phyloP scores from a whole-genome alignment of 2,329 filamentous ascomycete species.

The Pseudogymnoascus sp. region DNA sequence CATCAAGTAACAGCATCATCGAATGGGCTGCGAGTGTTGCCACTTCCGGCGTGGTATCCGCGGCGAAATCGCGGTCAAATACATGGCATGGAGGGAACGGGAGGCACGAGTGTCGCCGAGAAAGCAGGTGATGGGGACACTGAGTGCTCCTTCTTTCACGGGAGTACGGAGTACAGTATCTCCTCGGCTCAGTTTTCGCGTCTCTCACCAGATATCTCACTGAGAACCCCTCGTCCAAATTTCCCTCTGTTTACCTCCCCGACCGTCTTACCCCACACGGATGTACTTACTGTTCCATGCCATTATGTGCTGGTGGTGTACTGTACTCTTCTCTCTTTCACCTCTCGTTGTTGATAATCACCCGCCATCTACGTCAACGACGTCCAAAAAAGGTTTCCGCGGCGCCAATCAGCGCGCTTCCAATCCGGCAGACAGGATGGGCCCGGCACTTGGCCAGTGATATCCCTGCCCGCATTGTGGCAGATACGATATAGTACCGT shows the following conservation, averaged over 20 bases:
- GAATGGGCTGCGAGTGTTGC: not conserved
- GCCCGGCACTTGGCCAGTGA: not conserved
- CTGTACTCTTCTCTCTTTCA: not conserved
- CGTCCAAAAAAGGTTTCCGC: slow-evolving; percentile 1
- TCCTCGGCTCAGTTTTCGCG: not conserved
- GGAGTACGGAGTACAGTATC: not conserved
- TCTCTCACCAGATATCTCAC: not conserved
- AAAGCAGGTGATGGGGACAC: not conserved
- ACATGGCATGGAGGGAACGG: not conserved
- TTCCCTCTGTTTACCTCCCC: not conserved
- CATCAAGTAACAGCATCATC: not conserved
- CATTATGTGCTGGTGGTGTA: not conserved
- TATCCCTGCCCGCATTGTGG: not conserved
- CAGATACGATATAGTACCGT: not conserved
- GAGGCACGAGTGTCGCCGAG: not conserved
- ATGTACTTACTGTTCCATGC: not conserved
- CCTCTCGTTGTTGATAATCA: not conserved
- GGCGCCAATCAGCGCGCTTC: slow-evolving; percentile 5
- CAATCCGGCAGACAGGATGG: not conserved
- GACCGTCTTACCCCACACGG: not conserved
- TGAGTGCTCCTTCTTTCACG: not conserved
- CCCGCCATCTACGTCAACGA: not conserved
- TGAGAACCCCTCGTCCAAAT: not conserved
- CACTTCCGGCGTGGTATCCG: not conserved
- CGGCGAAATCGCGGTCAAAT: slow-evolving; percentile 3